These are phyloP conservation scores for Aspergillus latus DNA, from an alignment of 2,329 filamentous ascomycete genomes.

Conservation along the genomic window DNA sequence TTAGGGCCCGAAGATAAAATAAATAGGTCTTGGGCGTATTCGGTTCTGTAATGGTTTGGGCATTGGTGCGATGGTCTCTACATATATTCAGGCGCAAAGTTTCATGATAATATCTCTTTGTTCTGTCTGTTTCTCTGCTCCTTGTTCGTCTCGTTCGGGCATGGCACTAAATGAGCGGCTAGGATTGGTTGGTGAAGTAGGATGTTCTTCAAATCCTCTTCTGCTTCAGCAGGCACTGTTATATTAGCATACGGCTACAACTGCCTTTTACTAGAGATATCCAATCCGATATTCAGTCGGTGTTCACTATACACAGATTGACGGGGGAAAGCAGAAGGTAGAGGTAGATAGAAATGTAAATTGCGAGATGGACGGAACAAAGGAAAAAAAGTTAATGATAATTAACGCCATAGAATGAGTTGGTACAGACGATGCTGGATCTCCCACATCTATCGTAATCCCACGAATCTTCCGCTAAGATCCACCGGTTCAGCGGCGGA, in stretches of 20 bases:
- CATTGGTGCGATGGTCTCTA: neutral
- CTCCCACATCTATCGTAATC: slow-evolving; percentile 13
- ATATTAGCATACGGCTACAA: neutral
- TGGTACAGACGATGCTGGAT: slow-evolving; percentile 18
- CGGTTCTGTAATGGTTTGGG: neutral
- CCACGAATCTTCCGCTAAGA: slow-evolving; percentile 3
- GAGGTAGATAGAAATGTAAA: slow-evolving; percentile 11
- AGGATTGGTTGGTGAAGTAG: no score
- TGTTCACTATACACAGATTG: slow-evolving; percentile 22
- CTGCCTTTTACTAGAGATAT: neutral
- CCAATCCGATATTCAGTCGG: slow-evolving; percentile 11
- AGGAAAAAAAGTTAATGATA: slow-evolving; percentile 25
- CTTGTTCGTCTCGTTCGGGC: neutral
- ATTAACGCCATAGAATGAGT: slow-evolving; percentile 34
- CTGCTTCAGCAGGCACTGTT: neutral
- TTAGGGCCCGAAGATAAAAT: slow-evolving; percentile 34
- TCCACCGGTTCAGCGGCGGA: neutral
- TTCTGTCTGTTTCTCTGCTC: no score
- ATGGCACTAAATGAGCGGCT: no score
- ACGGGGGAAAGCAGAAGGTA: slow-evolving; percentile 15
- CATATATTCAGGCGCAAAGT: neutral
- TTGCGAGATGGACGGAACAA: slow-evolving; percentile 24
- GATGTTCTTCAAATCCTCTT: neutral
- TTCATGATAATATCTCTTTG: no score
- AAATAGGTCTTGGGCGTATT: neutral